phyloP scores from a whole-genome alignment of 2,329 filamentous ascomycete species.

The Aureobasidium pullulans region DNA sequence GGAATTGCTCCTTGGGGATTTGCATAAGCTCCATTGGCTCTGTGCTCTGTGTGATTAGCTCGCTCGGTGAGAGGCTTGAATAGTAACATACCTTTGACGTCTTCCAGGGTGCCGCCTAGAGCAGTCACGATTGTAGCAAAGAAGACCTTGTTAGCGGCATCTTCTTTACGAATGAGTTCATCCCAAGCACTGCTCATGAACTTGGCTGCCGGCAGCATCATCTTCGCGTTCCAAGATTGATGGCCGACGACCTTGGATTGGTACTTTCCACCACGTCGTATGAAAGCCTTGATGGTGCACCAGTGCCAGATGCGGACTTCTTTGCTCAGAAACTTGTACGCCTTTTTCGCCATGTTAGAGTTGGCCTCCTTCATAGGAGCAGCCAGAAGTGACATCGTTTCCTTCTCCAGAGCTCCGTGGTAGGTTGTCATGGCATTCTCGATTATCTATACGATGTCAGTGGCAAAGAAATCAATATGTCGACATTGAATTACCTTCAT shows the following conservation, averaged over 20 bases:
- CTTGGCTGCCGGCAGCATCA: not conserved
- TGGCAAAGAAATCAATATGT: not conserved
- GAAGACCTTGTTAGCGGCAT: not conserved
- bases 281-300: conserved; percentile 19
- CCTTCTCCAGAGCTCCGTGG: conserved; percentile 13
- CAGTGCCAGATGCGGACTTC: not conserved
- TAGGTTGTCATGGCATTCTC: not conserved
- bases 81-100: not conserved
- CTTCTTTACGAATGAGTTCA: not conserved
- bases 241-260: not conserved
- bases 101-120: not conserved
- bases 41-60: not conserved
- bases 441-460: not conserved
- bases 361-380: conserved; percentile 6
- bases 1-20: conserved; percentile 5
- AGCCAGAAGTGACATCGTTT: no score
- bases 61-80: not conserved
- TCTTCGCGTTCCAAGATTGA: not conserved
- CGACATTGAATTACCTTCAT: not conserved
- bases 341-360: not conserved
- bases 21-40: not conserved
- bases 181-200: not conserved
- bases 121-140: not conserved
- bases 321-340: not conserved
- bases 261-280: conserved; percentile 18